Evolutionary conservation across 2,329 filamentous ascomycete species (phyloP).

Genomic region (Calonectria pauciramosa): DNA sequence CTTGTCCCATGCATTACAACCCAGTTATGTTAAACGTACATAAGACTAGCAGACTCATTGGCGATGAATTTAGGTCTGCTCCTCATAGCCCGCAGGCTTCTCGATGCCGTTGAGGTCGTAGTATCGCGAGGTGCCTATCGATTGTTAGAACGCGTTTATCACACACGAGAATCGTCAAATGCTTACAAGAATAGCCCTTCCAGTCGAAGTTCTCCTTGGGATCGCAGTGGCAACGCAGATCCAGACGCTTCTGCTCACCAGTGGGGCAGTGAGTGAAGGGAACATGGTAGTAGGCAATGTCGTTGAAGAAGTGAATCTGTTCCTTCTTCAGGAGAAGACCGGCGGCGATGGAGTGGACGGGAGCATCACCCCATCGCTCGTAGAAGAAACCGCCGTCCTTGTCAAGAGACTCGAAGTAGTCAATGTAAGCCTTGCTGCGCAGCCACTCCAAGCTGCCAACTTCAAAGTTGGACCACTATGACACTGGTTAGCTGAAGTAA

Average conservation of each 20-base stretch:
- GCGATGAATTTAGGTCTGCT: constrained; percentile 64
- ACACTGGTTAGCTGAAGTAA: constrained; percentile 31
- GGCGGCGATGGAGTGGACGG: constrained; percentile 97
- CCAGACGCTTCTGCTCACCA: constrained; percentile 84
- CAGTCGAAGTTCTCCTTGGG: constrained; percentile 99
- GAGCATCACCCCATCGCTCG: constrained; percentile 97
- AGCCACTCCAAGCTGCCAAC: constrained; percentile 96
- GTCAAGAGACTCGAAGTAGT: constrained; percentile 92
- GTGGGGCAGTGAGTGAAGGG: constrained; percentile 98
- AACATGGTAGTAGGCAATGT: constrained; percentile 98
- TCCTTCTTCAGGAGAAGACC: constrained; percentile 89
- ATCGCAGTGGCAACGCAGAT: constrained; percentile 94
- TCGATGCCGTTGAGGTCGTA: constrained; percentile 85
- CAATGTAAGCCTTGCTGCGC: constrained; percentile 86
- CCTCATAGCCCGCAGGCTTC: constrained; percentile 89
- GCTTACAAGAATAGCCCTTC: constrained; percentile 97
- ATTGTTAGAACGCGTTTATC: constrained; percentile 24
- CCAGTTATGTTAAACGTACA: constrained; percentile 41
- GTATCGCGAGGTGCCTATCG: constrained; percentile 77
- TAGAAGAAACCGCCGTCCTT: constrained; percentile 98
- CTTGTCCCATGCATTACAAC: constrained; percentile 41
- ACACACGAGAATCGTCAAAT: background rate
- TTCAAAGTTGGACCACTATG: constrained; percentile 98
- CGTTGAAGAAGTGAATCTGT: constrained; percentile 98
- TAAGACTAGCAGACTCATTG: constrained; percentile 12